Base-by-base conservation (phyloP, 1,284 basidiomycete genomes). In the Ceratobasidium theobromae region DNA sequence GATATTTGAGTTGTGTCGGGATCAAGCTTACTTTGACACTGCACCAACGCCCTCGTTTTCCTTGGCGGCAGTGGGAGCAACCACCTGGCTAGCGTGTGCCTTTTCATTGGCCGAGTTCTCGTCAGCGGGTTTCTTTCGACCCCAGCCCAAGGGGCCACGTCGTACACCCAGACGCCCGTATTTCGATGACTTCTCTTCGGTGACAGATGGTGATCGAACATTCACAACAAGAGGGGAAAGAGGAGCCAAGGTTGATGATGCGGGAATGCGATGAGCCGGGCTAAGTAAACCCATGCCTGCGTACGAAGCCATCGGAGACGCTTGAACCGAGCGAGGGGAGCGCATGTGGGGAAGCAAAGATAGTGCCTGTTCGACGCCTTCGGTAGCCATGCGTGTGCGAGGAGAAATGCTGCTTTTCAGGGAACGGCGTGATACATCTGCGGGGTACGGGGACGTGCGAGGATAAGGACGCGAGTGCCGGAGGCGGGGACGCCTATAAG, bases 391-490 rank as follows among this genome's bases (percentile, higher is more conserved):
- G 82, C 66, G 35, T 51, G 65, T 58, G 77, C 72, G 2, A 77
- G 72, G 66, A 11, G 43, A 45, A 6, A 45, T 45, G 18, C 12
- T 45, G 23, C 69, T 69, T 23, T 53, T 67, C 53, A 64, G 28
- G 9, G 53, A 48, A 1, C 48, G 40, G 4, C 58, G 49, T 16
- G 65, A 33, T 21, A 55, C 30, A 35, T 65, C 69, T 8, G 45
- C 76, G 35, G 87, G 87, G 70, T 91, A 90, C 0, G 89, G 89
- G 1, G 86, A 87, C 0, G 86, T 79, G 25, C 89, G 79, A 41
- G 89, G 90, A 23, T 81, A 80, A 0, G 84, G 88, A 21, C 87
- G 81, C 2, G 86, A 86, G 41, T 87, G 82, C 46, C 81, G 75
- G 30, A 85, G 83, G 67, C 79, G 82, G 33, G 79, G 48, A 33